Percentiles rank a stretch among this genome's conserved stretches.
These are phyloP conservation scores for Dothiorella sarmentorum DNA, from an alignment of 2,329 filamentous ascomycete species.

Conservation along the genomic window DNA sequence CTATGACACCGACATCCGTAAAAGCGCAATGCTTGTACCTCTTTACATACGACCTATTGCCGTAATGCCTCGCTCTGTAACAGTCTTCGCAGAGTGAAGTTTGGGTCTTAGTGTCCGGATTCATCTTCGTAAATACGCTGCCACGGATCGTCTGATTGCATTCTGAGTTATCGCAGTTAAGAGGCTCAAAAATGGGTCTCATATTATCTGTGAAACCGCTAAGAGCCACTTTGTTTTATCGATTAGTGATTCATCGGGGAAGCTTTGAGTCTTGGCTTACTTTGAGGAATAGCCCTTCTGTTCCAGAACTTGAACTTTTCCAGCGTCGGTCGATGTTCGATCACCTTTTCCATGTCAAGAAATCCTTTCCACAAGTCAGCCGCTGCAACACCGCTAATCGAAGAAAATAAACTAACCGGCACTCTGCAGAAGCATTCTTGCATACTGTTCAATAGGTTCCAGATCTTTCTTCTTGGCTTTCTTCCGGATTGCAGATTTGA, in stretches of 20 bases:
- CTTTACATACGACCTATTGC: constrained; percentile 29
- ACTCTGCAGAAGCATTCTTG: constrained; percentile 28
- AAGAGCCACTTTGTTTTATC: too few relatives aligned
- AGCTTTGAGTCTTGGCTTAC: neutral
- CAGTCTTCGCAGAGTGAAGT: constrained; percentile 35
- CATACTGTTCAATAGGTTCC: constrained; percentile 16
- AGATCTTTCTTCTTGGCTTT: neutral
- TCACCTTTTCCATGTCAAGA: constrained; percentile 12
- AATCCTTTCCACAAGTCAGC: constrained; percentile 5
- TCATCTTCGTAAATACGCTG: neutral
- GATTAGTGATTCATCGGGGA: too few relatives aligned
- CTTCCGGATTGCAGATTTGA: neutral
- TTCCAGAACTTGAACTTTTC: constrained; percentile 26
- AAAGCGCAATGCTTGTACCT: constrained; percentile 36
- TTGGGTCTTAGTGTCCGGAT: neutral
- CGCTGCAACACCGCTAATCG: too few relatives aligned
- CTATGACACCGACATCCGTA: constrained; percentile 24
- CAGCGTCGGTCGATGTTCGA: constrained; percentile 31
- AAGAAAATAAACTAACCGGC: neutral
- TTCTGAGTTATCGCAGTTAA: neutral
- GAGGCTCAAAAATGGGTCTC: neutral
- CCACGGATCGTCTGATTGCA: neutral
- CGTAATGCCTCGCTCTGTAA: constrained; percentile 31
- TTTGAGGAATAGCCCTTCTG: constrained; percentile 25
- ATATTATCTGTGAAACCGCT: neutral